Conservation (phyloP, 805 yeast genomes). For the Metschnikowia aberdeeniae region DNA sequence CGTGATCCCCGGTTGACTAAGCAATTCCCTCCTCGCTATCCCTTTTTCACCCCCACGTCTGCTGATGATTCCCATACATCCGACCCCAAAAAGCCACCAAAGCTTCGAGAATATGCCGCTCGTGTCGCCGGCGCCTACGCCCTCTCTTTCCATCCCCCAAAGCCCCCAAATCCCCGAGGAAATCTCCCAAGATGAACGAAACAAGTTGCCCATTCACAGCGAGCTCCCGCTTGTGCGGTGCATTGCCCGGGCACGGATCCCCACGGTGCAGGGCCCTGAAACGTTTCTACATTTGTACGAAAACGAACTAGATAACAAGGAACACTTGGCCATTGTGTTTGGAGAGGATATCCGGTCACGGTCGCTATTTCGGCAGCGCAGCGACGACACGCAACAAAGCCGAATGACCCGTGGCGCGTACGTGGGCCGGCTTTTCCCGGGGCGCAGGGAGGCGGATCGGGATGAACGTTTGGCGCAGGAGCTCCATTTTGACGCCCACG, state of each 20-base stretch:
- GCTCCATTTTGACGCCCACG: conserved; percentile 30
- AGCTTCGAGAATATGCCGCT: conserved; percentile 17
- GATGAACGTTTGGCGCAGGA: conserved; percentile 35
- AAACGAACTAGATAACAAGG: conserved; percentile 84
- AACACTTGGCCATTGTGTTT: conserved; percentile 94
- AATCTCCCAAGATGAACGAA: conserved; percentile 23
- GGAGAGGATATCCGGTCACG: conserved; percentile 86
- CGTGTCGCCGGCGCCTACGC: conserved; percentile 18
- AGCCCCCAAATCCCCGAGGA: conserved; percentile 13
- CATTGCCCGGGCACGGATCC: conserved; percentile 91
- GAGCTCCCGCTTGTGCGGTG: conserved; percentile 74
- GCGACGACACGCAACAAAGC: conserved; percentile 80
- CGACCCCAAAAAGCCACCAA: conserved; percentile 5
- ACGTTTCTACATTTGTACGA: conserved; percentile 86
- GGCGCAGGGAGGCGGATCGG: conserved; percentile 64
- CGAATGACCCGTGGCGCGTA: conserved; percentile 99
- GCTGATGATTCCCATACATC: conserved; percentile 10
- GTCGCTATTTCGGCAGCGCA: conserved; percentile 57
- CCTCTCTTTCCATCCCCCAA: conserved; percentile 5
- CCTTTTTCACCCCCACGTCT: not conserved
- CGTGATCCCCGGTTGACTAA: no score
- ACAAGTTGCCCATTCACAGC: conserved; percentile 43
- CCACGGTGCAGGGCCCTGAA: conserved; percentile 93
- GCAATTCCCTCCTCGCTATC: not conserved
- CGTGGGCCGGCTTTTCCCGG: conserved; percentile 85